A percentile compares a stretch with the other conserved stretches of the same genome.
These are phyloP conservation scores for Cercophora sp. DNA, from an alignment of 495 filamentous ascomycete genomes.

Conservation along the genomic window DNA sequence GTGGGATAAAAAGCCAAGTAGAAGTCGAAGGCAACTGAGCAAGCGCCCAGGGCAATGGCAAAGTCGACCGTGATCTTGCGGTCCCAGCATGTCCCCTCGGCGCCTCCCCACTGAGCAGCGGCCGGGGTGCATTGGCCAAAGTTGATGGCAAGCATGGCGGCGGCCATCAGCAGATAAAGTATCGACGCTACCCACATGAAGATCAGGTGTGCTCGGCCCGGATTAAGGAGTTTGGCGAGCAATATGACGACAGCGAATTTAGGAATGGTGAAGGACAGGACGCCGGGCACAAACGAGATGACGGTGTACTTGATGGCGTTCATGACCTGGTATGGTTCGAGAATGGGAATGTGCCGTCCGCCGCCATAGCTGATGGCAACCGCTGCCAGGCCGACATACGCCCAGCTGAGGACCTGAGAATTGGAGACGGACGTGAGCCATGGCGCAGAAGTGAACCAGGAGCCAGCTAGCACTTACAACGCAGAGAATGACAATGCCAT, in stretches of 20 bases:
- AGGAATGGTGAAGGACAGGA: slow-evolving; percentile 21
- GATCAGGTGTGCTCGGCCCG: slow-evolving; percentile 6
- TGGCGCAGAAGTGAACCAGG: not conserved
- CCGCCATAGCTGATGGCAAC: slow-evolving; percentile 16
- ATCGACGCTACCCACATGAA: slow-evolving; percentile 23
- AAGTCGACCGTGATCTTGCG: slow-evolving; percentile 18
- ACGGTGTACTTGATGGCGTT: slow-evolving; percentile 18
- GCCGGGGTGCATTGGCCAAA: slow-evolving; percentile 25
- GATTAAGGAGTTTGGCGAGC: slow-evolving; percentile 20
- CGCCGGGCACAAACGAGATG: slow-evolving; percentile 25
- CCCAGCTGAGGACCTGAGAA: slow-evolving; percentile 18
- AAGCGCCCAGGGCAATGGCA: slow-evolving; percentile 14
- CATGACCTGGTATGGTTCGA: slow-evolving; percentile 8
- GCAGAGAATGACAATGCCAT: slow-evolving; percentile 12
- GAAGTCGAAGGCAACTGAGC: slow-evolving; percentile 24
- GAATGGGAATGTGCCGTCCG: slow-evolving; percentile 17
- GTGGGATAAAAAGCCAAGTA: slow-evolving; percentile 35
- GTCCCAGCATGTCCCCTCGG: slow-evolving; percentile 18
- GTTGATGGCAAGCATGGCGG: slow-evolving; percentile 21
- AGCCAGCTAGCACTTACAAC: not conserved
- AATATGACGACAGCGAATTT: slow-evolving; percentile 27
- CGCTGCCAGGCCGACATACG: slow-evolving; percentile 16
- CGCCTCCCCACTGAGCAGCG: slow-evolving; percentile 18
- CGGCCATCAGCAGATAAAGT: slow-evolving; percentile 10
- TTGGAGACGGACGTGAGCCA: not conserved